These are phyloP conservation scores for Bacidia rubella DNA, from an alignment of 495 filamentous ascomycete genomes.

Conservation along the genomic window DNA sequence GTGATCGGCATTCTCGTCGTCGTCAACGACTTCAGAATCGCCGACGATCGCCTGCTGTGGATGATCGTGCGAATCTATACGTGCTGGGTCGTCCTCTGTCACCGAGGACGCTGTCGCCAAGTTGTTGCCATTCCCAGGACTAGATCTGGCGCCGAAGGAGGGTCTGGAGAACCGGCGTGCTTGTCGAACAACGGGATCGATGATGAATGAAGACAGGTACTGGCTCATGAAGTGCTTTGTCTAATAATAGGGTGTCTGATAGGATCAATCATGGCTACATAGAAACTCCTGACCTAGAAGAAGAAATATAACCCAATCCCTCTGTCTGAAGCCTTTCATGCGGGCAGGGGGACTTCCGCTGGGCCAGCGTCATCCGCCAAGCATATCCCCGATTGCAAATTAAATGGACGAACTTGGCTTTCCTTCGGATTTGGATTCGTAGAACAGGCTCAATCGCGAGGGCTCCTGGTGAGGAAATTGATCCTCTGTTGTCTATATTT, in stretches of 20 bases:
- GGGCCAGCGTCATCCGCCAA: background rate
- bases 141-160: slow-evolving; percentile 8
- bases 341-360: background rate
- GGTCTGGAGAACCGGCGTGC: slow-evolving; percentile 53
- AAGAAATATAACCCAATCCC: too few species aligned
- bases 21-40: slow-evolving; percentile 10
- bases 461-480: background rate
- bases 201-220: slow-evolving; percentile 58
- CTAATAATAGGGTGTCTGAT: background rate
- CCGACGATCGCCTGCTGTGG: slow-evolving; percentile 2
- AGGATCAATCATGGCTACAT: background rate
- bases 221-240: slow-evolving; percentile 53
- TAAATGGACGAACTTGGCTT: too few species aligned
- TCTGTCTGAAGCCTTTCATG: background rate
- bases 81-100: slow-evolving; percentile 11
- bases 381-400: too few species aligned
- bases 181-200: slow-evolving; percentile 64
- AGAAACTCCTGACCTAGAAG: too few species aligned
- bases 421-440: too few species aligned
- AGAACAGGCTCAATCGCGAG: too few species aligned
- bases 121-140: background rate
- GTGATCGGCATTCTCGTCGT: background rate
- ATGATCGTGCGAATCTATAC: background rate
- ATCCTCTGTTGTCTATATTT: background rate
- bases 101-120: slow-evolving; percentile 11